A percentile compares a stretch with the other conserved stretches of the same genome.
These are phyloP conservation scores for Penicillium canescens DNA, from an alignment of 495 filamentous ascomycete species.

Conservation along the genomic window DNA sequence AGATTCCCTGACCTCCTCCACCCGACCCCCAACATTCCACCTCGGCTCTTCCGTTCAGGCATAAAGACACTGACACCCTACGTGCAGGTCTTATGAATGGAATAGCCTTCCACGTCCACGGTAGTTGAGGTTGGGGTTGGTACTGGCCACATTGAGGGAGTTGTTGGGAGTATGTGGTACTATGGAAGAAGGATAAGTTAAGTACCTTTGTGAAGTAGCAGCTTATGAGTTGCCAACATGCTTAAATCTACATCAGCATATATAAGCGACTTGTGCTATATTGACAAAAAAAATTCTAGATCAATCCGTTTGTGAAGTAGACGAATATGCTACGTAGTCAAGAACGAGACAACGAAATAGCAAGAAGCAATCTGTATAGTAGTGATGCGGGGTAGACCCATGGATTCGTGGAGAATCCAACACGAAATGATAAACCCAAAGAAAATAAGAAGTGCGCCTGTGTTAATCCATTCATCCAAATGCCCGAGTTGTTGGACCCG, in stretches of 20 bases:
- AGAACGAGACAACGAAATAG: constrained; percentile 20
- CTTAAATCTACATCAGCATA: too few species aligned
- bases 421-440: constrained; percentile 24
- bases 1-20: constrained; percentile 42
- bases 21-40: constrained; percentile 42
- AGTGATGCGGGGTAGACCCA: constrained; percentile 13
- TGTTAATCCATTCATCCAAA: constrained; percentile 32
- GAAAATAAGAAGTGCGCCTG: constrained; percentile 33
- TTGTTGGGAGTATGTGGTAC: constrained; percentile 7
- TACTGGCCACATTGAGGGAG: constrained; percentile 10
- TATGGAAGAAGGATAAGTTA: background rate
- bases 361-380: constrained; percentile 19
- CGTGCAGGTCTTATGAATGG: constrained; percentile 56
- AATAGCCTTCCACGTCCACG: constrained; percentile 55
- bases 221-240: too few species aligned
- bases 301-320: constrained; percentile 23
- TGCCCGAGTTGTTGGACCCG: constrained; percentile 22
- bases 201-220: background rate
- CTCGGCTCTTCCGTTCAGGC: constrained; percentile 34
- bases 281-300: constrained; percentile 26
- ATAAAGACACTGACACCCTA: constrained; percentile 43
- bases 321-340: constrained; percentile 31
- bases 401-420: constrained; percentile 16
- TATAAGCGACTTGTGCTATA: background rate
- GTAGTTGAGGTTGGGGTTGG: constrained; percentile 27